phyloP scores from a whole-genome alignment of 176 grass and related monocot species.

The Carex kokanica region DNA sequence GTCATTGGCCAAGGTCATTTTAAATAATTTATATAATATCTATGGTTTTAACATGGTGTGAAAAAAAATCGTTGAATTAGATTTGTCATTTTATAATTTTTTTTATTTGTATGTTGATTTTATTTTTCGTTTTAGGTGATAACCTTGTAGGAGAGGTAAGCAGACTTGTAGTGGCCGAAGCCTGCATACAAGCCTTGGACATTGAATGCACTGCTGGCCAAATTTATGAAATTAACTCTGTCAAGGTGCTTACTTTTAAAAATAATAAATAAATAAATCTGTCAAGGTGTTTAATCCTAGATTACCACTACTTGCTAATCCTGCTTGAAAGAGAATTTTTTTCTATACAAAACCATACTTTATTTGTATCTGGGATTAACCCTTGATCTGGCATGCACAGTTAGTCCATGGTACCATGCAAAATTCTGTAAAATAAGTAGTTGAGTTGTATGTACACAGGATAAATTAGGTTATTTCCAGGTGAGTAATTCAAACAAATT shows the following conservation, averaged over 20 bases:
- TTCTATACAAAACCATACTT: not conserved
- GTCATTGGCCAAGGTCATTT: slow-evolving; percentile 69
- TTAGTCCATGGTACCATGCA: not conserved
- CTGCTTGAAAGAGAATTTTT: not conserved
- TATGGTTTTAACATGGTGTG: not conserved
- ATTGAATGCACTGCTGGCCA: slow-evolving; percentile 75
- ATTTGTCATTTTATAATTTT: not conserved
- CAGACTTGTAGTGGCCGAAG: slow-evolving; percentile 92
- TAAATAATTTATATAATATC: not conserved
- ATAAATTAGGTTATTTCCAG: not conserved
- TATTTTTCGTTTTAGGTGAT: slow-evolving; percentile 45
- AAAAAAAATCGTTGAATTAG: not conserved
- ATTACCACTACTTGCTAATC: not conserved
- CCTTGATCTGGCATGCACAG: not conserved
- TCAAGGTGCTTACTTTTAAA: slow-evolving; percentile 49
- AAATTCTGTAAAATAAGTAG: not conserved
- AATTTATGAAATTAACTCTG: slow-evolving; percentile 90
- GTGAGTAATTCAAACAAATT: not conserved
- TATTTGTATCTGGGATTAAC: not conserved
- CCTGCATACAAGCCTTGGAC: slow-evolving; percentile 90
- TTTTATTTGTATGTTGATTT: not conserved
- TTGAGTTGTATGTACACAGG: not conserved
- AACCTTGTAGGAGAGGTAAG: slow-evolving; percentile 91
- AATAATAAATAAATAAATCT: not conserved
- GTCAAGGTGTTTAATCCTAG: not conserved